Evolutionary conservation across 2,329 filamentous ascomycete species (phyloP).

Genomic region (Aspergillus sp.): DNA sequence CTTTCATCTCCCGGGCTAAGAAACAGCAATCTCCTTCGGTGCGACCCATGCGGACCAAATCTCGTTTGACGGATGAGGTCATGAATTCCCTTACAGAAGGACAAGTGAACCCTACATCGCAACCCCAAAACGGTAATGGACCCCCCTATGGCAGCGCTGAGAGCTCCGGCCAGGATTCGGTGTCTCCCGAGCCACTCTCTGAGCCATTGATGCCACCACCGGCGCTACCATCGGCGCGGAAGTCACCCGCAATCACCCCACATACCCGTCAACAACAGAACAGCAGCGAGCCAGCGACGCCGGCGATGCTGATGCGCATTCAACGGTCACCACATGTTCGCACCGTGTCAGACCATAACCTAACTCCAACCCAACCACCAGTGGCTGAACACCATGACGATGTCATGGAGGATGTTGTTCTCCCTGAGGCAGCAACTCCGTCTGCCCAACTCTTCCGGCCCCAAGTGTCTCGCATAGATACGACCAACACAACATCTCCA

Average conservation of each 20-base stretch:
- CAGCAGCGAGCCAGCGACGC: slow-evolving; percentile 68
- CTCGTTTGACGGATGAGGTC: slow-evolving; percentile 33
- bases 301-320: slow-evolving; percentile 83
- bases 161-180: slow-evolving; percentile 48
- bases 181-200: slow-evolving; percentile 51
- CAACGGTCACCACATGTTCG: slow-evolving; percentile 49
- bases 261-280: slow-evolving; percentile 27
- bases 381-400: slow-evolving; percentile 49
- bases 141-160: slow-evolving; percentile 43
- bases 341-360: slow-evolving; percentile 36
- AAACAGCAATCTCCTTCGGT: slow-evolving; percentile 47
- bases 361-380: slow-evolving; percentile 35
- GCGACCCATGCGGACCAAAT: slow-evolving; percentile 40
- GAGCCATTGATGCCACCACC: slow-evolving; percentile 53
- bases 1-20: slow-evolving; percentile 35
- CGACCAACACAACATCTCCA: slow-evolving; percentile 51
- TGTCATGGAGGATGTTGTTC: slow-evolving; percentile 64
- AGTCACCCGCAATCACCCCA: slow-evolving; percentile 40
- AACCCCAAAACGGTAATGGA: slow-evolving; percentile 29
- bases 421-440: slow-evolving; percentile 70
- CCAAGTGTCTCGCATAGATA: slow-evolving; percentile 52
- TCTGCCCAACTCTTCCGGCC: slow-evolving; percentile 45
- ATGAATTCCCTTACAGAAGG: slow-evolving; percentile 39
- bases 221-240: slow-evolving; percentile 43
- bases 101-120: slow-evolving; percentile 23